Conservation (phyloP, 352 stramenopile species). For the Phytophthora cryptogea region DNA sequence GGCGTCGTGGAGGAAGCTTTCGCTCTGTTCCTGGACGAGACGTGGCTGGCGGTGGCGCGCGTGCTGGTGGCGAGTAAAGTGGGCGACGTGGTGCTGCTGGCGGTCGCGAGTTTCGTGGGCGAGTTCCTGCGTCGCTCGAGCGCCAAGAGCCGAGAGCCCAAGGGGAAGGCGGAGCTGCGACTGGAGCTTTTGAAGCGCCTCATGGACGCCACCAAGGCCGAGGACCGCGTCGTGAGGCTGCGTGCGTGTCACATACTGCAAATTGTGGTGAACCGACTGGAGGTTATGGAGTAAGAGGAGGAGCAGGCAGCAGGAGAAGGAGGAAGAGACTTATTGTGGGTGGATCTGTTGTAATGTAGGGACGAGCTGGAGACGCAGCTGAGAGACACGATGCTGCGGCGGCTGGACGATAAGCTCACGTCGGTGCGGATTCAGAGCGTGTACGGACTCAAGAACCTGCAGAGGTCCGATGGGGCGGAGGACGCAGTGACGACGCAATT, state of each 20-base stretch:
- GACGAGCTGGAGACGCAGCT: conserved; percentile 44
- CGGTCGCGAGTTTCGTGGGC: conserved; percentile 55
- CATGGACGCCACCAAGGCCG: conserved; percentile 56
- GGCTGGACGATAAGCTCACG: conserved; percentile 68
- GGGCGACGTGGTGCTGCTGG: conserved; percentile 48
- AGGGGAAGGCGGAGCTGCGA: conserved; percentile 46
- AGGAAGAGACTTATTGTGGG: background rate
- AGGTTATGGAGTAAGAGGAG: conserved; percentile 54
- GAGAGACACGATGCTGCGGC: conserved; percentile 44
- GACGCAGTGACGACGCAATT: conserved; percentile 56
- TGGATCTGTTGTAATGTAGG: conserved; percentile 21
- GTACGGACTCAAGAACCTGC: conserved; percentile 62
- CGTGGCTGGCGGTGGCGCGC: conserved; percentile 57
- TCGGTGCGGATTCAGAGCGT: conserved; percentile 65
- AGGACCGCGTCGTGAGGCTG: conserved; percentile 61
- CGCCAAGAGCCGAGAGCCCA: conserved; percentile 30
- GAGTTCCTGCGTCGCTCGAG: conserved; percentile 44
- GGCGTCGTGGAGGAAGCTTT: conserved; percentile 59
- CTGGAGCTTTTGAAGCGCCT: conserved; percentile 51
- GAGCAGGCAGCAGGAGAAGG: background rate
- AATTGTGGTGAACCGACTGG: conserved; percentile 56
- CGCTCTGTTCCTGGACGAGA: conserved; percentile 63
- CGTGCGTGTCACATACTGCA: conserved; percentile 69
- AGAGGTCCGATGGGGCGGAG: conserved; percentile 40
- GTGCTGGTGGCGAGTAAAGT: conserved; percentile 53